phyloP scores from a whole-genome alignment of 441 rosid genomes.

The Eugenia klotzschiana region DNA sequence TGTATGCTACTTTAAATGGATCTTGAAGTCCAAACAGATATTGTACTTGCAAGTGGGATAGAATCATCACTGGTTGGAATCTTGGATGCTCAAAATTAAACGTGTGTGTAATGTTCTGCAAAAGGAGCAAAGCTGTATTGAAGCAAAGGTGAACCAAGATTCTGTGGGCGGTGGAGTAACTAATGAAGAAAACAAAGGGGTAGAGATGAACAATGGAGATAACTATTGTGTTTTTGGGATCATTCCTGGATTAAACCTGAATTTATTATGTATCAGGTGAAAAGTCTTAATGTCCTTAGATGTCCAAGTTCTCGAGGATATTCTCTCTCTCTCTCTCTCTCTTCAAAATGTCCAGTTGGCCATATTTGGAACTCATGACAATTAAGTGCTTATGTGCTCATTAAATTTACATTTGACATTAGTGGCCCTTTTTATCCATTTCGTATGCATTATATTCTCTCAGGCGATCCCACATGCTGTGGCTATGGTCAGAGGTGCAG shows the following conservation, averaged over 20 bases:
- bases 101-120: not conserved
- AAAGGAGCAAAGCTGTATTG: not conserved
- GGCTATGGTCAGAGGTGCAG: conserved; percentile 72
- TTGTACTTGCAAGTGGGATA: not conserved
- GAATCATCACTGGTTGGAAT: not conserved
- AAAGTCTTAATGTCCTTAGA: not conserved
- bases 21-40: not conserved
- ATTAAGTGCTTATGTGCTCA: not conserved
- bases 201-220: not conserved
- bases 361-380: not conserved
- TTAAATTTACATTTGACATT: not conserved
- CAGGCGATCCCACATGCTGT: conserved; percentile 95
- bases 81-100: not conserved
- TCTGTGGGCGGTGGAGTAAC: not conserved
- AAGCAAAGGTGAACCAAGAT: not conserved
- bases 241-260: not conserved
- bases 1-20: not conserved
- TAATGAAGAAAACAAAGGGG: not conserved
- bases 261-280: not conserved
- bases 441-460: not conserved
- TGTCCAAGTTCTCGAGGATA: not conserved
- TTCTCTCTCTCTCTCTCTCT: too few species aligned
- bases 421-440: not conserved
- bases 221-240: not conserved
- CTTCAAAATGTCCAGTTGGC: not conserved